Base-by-base conservation (phyloP, 768 basidiomycete species). In the Suillus tomentosus region DNA sequence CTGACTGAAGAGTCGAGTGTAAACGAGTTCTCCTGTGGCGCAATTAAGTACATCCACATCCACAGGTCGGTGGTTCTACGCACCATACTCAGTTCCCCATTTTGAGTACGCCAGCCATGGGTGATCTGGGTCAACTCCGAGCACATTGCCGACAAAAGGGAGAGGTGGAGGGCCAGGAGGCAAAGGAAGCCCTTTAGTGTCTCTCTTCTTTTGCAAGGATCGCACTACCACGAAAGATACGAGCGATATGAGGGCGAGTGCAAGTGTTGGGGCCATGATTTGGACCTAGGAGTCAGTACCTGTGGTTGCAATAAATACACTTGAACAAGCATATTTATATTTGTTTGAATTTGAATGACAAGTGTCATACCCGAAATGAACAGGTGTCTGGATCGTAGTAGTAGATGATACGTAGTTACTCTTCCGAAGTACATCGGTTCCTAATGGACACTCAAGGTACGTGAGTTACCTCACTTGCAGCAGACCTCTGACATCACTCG, bases 91-190 rank as follows among this genome's bases (percentile, higher is more conserved):
- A 50, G 63, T 43, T 2, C 65, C 66, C 69, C 67, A 73, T 59
- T 13, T 62, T 34, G 71, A 17, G 64, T 67, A 74, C 14, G 67
- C 65, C 51, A 64, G 62, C 73, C 71, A 72, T 14, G 70, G 71
- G n/a, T 69, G 31, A 5, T 53, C 37, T 11, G 62, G 53, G 53
- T 73, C 67, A 5, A 74, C 64, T 14, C 65, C 69, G 0, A 34
- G 14, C 24, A 74, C 36, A 10, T 74, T 73, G 24, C 71, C 72
- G 1, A 73, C 27, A 15, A 71, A 0, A 0, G 73, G 73, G 10
- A 37, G 60, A n/a, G 64, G 72, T 1, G 64, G 67, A 10, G 71
- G 71, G 17, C 72, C 69, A 42, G 73, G 72, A 50, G 71, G 73
- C 13, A 71, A 60, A 15, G 58, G 63, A 42, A 31, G 71, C 36